phyloP scores from a whole-genome alignment of 1,139 yeast species.

The Saccharomycopsis phalli region DNA sequence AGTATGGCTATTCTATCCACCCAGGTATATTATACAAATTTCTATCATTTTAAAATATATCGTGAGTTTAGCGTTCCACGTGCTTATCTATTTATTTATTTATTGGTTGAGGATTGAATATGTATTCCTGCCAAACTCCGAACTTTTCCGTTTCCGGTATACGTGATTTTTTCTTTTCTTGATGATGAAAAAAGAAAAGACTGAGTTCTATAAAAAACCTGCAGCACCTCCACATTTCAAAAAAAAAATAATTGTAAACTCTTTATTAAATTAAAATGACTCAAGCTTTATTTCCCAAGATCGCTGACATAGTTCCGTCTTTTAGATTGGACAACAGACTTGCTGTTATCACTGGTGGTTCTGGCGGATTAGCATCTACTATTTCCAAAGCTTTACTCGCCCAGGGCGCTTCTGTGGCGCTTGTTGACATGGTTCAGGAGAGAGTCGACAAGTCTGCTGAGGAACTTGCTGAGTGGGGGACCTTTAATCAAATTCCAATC shows the following conservation, averaged over 20 bases:
- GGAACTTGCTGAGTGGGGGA: slow-evolving; percentile 48
- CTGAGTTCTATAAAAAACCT: not conserved
- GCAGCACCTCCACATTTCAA: not conserved
- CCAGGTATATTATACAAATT: no score
- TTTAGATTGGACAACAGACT: slow-evolving; percentile 60
- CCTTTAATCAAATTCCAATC: slow-evolving; percentile 36
- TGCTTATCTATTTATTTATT: no score
- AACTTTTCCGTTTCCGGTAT: not conserved
- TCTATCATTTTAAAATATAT: no score
- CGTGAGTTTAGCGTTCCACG: no score
- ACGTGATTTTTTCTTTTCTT: not conserved
- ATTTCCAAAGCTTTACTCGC: slow-evolving; percentile 56
- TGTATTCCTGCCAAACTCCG: not conserved
- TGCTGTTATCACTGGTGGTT: slow-evolving; percentile 74
- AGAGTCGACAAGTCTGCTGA: slow-evolving; percentile 49
- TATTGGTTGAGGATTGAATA: no score
- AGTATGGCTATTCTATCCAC: no score
- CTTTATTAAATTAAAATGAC: slow-evolving; percentile 11
- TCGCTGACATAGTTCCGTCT: slow-evolving; percentile 30
- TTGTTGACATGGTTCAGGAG: slow-evolving; percentile 61
- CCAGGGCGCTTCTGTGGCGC: slow-evolving; percentile 66
- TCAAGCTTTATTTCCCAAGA: slow-evolving; percentile 20
- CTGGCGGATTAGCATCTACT: slow-evolving; percentile 69
- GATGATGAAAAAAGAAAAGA: slow-evolving; percentile 1
- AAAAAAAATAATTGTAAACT: not conserved